These are phyloP conservation scores for Xylaria intraflava DNA, from an alignment of 495 filamentous ascomycete genomes.

Conservation along the genomic window DNA sequence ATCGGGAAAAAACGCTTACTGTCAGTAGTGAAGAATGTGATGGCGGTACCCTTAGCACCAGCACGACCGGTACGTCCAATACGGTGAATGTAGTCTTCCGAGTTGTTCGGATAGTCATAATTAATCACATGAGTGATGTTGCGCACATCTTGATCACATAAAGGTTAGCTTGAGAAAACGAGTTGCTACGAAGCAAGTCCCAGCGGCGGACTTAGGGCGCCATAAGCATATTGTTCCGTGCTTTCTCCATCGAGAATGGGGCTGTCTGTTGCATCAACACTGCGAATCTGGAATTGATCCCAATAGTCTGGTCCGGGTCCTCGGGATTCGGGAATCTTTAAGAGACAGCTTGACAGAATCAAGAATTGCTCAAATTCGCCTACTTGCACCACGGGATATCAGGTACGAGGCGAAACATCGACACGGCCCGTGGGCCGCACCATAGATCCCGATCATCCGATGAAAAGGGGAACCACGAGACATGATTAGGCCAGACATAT, in stretches of 20 bases:
- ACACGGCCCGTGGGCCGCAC: constrained; percentile 53
- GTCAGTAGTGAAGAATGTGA: constrained; percentile 97
- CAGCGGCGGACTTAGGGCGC: constrained; percentile 44
- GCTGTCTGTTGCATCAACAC: constrained; percentile 47
- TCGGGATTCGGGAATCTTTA: constrained; percentile 49
- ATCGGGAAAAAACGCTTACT: constrained; percentile 57
- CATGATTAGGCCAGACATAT: constrained; percentile 77
- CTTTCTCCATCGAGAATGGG: constrained; percentile 54
- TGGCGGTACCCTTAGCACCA: constrained; percentile 84
- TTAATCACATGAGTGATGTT: constrained; percentile 99
- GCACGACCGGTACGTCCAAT: constrained; percentile 97
- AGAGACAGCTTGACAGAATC: constrained; percentile 54
- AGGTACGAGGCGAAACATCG: constrained; percentile 69
- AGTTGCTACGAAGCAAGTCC: constrained; percentile 47
- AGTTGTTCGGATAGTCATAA: constrained; percentile 99
- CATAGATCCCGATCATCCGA: constrained; percentile 78
- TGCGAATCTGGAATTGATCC: constrained; percentile 44
- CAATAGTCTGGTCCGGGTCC: constrained; percentile 71
- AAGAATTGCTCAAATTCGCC: constrained; percentile 64
- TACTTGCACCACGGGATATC: constrained; percentile 54
- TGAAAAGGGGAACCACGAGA: constrained; percentile 66
- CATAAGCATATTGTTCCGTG: constrained; percentile 65
- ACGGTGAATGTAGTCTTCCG: constrained; percentile 98
- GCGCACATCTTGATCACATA: constrained; percentile 84
- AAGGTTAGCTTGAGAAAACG: constrained; percentile 70